Evolutionary conservation across 371 early-diverging fungal genomes (phyloP).

Genomic region (Mucor lusitanicus): DNA sequence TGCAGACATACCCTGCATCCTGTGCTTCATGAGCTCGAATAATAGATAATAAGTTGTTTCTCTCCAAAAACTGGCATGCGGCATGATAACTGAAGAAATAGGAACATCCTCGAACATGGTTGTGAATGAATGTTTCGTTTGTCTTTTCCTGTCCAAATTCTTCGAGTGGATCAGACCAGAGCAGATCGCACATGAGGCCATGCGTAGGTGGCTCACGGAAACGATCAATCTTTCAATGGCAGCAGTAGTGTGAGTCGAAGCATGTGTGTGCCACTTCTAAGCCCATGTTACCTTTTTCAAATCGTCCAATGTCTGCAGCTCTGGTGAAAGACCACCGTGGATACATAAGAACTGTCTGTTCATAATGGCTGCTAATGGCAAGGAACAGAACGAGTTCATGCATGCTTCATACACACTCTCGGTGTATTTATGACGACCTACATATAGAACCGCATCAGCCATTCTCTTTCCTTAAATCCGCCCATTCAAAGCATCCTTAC

Average conservation of each 20-base stretch:
- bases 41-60: constrained; percentile 90
- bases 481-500: constrained; percentile 52
- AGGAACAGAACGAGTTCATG: constrained; percentile 95
- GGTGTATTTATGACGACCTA: constrained; percentile 92
- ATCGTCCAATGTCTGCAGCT: constrained; percentile 88
- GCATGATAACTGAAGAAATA: constrained; percentile 90
- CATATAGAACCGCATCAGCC: not conserved
- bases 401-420: constrained; percentile 95
- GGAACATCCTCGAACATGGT: constrained; percentile 93
- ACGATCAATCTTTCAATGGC: constrained; percentile 74
- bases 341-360: constrained; percentile 97
- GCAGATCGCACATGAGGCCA: constrained; percentile 95
- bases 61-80: constrained; percentile 90
- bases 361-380: constrained; percentile 96
- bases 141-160: constrained; percentile 92
- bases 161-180: constrained; percentile 98
- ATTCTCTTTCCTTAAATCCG: not conserved
- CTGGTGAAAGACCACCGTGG: constrained; percentile 96
- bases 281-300: constrained; percentile 78
- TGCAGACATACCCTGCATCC: constrained; percentile 73
- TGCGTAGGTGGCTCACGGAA: constrained; percentile 95
- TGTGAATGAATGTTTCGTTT: constrained; percentile 84
- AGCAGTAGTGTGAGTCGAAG: not conserved
- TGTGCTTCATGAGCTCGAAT: constrained; percentile 99
- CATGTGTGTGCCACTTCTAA: not conserved